These are phyloP conservation scores for Penicillium sp. DNA, from an alignment of 2,329 filamentous ascomycete genomes.

Conservation along the genomic window DNA sequence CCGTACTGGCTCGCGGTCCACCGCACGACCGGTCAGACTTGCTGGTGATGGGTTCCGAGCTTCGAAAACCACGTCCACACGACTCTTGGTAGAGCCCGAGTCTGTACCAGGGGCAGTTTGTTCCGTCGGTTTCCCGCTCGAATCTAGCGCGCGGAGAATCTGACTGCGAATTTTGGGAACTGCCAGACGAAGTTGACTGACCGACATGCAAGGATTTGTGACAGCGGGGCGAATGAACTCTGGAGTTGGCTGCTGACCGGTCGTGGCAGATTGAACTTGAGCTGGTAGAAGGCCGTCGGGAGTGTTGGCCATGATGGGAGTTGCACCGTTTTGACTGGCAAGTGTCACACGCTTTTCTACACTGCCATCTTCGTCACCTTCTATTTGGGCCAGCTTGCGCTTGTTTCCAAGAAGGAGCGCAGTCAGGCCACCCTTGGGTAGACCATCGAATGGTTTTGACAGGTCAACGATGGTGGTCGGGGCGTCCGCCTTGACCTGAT, in stretches of 20 bases:
- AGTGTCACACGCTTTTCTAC: conserved; percentile 60
- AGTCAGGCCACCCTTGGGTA: conserved; percentile 84
- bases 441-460: conserved; percentile 87
- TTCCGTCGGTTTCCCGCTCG: conserved; percentile 46
- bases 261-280: conserved; percentile 58
- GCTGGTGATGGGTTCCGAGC: conserved; percentile 74
- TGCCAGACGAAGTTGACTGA: conserved; percentile 81
- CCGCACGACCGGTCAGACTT: conserved; percentile 57
- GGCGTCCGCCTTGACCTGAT: conserved; percentile 64
- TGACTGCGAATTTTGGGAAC: conserved; percentile 83
- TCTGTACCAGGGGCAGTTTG: conserved; percentile 39
- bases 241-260: conserved; percentile 67
- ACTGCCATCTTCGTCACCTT: conserved; percentile 71
- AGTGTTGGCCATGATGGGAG: conserved; percentile 73
- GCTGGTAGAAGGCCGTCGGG: conserved; percentile 77
- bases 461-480: conserved; percentile 85
- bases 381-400: conserved; percentile 71
- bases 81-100: conserved; percentile 44
- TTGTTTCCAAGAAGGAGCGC: conserved; percentile 91
- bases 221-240: conserved; percentile 87
- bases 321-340: conserved; percentile 65
- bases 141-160: conserved; percentile 77
- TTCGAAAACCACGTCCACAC: conserved; percentile 78
- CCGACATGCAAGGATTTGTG: conserved; percentile 73
- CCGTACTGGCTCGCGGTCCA: conserved; percentile 77